Evolutionary conservation across 192 early-diverging fungal genomes (phyloP).

Genomic region (Coemansia asiatica): DNA sequence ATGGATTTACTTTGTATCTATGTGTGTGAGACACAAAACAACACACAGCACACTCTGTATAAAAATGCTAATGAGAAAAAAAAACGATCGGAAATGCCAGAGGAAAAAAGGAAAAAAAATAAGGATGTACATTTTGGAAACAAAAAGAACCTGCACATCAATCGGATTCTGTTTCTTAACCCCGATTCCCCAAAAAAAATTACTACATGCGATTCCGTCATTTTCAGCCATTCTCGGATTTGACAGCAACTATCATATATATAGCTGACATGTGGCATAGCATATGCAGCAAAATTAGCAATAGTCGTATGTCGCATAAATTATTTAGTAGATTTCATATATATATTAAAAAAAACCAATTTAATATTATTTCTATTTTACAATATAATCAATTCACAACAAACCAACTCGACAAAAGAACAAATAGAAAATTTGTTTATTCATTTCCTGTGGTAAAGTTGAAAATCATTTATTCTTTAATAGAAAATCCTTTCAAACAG

Average conservation of each 20-base stretch:
- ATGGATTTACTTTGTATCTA: background rate
- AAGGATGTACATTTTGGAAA: background rate
- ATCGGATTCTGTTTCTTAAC: background rate
- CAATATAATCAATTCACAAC: too few species aligned
- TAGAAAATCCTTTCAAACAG: too few species aligned
- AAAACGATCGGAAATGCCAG: background rate
- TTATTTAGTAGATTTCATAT: too few species aligned
- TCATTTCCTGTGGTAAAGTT: too few species aligned
- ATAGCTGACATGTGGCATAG: background rate
- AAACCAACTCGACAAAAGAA: too few species aligned
- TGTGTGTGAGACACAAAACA: background rate
- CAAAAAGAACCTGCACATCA: background rate
- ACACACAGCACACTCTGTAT: background rate
- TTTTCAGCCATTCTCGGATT: background rate
- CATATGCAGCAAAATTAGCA: too few species aligned
- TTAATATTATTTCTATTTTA: too few species aligned
- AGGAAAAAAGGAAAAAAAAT: background rate
- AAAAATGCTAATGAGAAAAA: background rate
- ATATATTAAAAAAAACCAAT: too few species aligned
- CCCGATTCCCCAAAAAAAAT: background rate
- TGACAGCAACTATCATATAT: background rate
- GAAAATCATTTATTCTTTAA: too few species aligned
- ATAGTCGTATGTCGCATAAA: too few species aligned
- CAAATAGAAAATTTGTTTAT: too few species aligned
- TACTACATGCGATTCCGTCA: background rate